Conservation (phyloP, 192 early-diverging fungal genomes). For the Mortierella alpina region DNA sequence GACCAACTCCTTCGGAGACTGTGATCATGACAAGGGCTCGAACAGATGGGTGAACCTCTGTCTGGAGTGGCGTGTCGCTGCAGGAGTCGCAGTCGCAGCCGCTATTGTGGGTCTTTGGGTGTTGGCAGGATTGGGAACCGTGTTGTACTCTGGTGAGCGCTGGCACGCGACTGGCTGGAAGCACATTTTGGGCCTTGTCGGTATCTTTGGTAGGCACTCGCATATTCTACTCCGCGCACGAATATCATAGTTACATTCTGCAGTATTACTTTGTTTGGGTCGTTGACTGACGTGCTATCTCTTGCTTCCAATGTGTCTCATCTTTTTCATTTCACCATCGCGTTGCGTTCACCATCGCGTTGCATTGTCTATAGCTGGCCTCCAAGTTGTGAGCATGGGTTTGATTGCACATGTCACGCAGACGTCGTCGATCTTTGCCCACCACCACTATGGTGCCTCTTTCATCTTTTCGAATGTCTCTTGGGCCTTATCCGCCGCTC, state of each 20-base stretch:
- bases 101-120: slow-evolving; percentile 37
- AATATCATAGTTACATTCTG: not conserved
- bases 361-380: slow-evolving; percentile 19
- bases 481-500: slow-evolving; percentile 21
- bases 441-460: slow-evolving; percentile 39
- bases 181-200: slow-evolving; percentile 39
- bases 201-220: slow-evolving; percentile 41
- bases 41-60: slow-evolving; percentile 44
- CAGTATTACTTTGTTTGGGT: not conserved
- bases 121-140: slow-evolving; percentile 24
- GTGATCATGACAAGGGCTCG: slow-evolving; percentile 39
- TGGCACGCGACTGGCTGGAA: slow-evolving; percentile 46
- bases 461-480: slow-evolving; percentile 44
- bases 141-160: slow-evolving; percentile 40
- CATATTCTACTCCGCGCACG: too few species aligned
- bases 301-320: not conserved
- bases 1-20: slow-evolving; percentile 47
- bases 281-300: not conserved
- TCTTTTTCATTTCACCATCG: not conserved
- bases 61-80: slow-evolving; percentile 42
- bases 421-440: slow-evolving; percentile 37
- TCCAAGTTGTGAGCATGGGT: slow-evolving; percentile 35
- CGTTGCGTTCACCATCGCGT: not conserved
- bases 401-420: slow-evolving; percentile 38
- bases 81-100: slow-evolving; percentile 10